These are phyloP conservation scores for Globisporangium ultimum DNA, from an alignment of 352 stramenopile species.

Conservation along the genomic window DNA sequence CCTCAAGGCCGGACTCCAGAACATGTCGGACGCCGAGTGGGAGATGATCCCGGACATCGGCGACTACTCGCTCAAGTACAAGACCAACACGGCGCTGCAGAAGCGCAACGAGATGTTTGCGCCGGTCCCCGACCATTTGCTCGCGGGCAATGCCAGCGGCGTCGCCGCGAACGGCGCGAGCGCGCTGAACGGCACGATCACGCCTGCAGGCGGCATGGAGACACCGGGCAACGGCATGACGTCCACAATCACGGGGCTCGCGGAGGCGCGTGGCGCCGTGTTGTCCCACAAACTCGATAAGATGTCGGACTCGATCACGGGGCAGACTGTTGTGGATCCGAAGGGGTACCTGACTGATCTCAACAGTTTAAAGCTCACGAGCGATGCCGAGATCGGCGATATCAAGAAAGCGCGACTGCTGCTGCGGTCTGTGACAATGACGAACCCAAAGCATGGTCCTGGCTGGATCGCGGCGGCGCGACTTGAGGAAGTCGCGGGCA, in stretches of 20 bases:
- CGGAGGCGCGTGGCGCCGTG: slow-evolving; percentile 90
- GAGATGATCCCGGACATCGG: slow-evolving; percentile 96
- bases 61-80: slow-evolving; percentile 94
- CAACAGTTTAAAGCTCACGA: slow-evolving; percentile 92
- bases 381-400: slow-evolving; percentile 95
- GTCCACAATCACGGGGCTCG: slow-evolving; percentile 84
- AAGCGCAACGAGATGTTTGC: slow-evolving; percentile 94
- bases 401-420: slow-evolving; percentile 98
- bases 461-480: slow-evolving; percentile 98
- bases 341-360: slow-evolving; percentile 98
- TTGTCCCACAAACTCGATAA: slow-evolving; percentile 96
- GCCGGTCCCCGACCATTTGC: slow-evolving; percentile 92
- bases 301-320: slow-evolving; percentile 95
- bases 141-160: slow-evolving; percentile 56
- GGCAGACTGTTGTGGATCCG: slow-evolving; percentile 97
- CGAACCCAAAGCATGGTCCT: slow-evolving; percentile 97
- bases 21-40: slow-evolving; percentile 94
- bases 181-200: slow-evolving; percentile 50
- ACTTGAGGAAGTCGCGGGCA: slow-evolving; percentile 96
- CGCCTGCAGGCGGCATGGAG: slow-evolving; percentile 41
- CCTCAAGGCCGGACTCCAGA: slow-evolving; percentile 92
- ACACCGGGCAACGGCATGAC: slow-evolving; percentile 57
- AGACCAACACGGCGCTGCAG: slow-evolving; percentile 88
- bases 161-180: slow-evolving; percentile 11
- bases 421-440: slow-evolving; percentile 95